Conservation (phyloP, 176 grass and related monocot genomes). For the Bothriochloa decipiens region DNA sequence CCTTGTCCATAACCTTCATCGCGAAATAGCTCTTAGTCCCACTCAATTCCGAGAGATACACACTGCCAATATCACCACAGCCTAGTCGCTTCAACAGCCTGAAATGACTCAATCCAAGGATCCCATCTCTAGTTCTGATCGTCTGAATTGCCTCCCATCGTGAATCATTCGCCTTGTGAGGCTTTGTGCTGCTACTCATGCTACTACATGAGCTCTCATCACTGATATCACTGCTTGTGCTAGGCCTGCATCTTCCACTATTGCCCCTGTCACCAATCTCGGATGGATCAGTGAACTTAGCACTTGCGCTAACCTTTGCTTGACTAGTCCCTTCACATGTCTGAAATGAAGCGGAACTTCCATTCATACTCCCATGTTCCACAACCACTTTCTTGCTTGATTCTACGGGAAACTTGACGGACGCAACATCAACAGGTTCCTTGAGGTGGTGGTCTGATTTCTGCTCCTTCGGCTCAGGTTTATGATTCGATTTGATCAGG, state of each 20-base stretch:
- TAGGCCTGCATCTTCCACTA: conserved; percentile 52
- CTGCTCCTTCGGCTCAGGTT: conserved; percentile 20
- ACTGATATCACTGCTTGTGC: conserved; percentile 62
- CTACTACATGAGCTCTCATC: conserved; percentile 68
- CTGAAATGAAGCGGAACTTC: conserved; percentile 43
- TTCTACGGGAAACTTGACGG: not conserved
- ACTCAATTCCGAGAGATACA: conserved; percentile 65
- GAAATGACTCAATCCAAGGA: conserved; percentile 57
- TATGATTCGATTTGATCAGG: conserved; percentile 29
- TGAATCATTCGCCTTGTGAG: conserved; percentile 60
- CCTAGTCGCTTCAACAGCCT: conserved; percentile 61
- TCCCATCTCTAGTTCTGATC: conserved; percentile 47
- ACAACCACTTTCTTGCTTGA: conserved; percentile 15
- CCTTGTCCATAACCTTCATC: conserved; percentile 78
- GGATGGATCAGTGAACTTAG: conserved; percentile 39
- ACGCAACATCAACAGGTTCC: conserved; percentile 33
- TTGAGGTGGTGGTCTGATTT: conserved; percentile 38
- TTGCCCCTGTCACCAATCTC: conserved; percentile 45
- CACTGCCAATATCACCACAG: conserved; percentile 61
- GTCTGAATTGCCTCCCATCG: conserved; percentile 58
- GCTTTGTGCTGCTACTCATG: conserved; percentile 57
- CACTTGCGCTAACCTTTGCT: conserved; percentile 42
- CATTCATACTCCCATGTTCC: conserved; percentile 30
- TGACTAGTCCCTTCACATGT: conserved; percentile 38
- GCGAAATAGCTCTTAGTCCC: conserved; percentile 51